Evolutionary conservation across 768 basidiomycete species (phyloP), one percentile per base, ranked within the genome.

Genomic region (Chalciporus pseudorubinellus): DNA sequence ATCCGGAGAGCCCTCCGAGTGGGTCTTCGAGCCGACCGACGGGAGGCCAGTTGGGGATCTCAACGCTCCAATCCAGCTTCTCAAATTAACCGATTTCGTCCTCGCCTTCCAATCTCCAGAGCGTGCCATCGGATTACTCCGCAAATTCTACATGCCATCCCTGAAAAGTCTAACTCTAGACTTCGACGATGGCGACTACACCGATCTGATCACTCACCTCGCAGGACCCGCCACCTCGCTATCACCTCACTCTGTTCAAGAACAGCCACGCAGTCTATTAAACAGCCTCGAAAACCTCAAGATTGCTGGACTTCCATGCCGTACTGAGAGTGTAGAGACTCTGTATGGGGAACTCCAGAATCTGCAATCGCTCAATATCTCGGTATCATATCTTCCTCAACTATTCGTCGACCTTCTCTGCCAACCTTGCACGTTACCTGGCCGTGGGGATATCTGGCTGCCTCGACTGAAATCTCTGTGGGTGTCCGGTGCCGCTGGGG

Each of bases 31-130:
- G 33, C 53, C 58, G 11, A 50, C 52, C 10, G 47, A 53, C 6
- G 54, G 48, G 20, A 46, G 65, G 39, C 44, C 59, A 21, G 59
- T 67, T 9, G 57, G 51, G 6, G 59, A 65, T 18, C 70, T 69
- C 51, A 62, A 68, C 16, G 48, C 55, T 18, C 61, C 68, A 6
- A 59, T 79, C 39, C 51, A 53, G 33, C 51, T 70, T n/a, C 59
- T 16, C 8, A 61, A 50, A 26, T 54, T 78, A 29, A 51, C 53
- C 21, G 53, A 62, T 18, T 65, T 79, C 52, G 56, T 71, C 13
- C 70, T 89, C 28, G 79, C 83, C 51, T 80, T 81, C 56, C 76
- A 80, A 46, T 71, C 72, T 4, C 74, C 69, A 18, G 77, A 80
- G 46, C 83, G 74, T 58, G 53, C 55, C 7, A 59, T 55, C 20